Evolutionary conservation across 2,329 filamentous ascomycete genomes (phyloP).

Genomic region (Claviceps lovelessii): DNA sequence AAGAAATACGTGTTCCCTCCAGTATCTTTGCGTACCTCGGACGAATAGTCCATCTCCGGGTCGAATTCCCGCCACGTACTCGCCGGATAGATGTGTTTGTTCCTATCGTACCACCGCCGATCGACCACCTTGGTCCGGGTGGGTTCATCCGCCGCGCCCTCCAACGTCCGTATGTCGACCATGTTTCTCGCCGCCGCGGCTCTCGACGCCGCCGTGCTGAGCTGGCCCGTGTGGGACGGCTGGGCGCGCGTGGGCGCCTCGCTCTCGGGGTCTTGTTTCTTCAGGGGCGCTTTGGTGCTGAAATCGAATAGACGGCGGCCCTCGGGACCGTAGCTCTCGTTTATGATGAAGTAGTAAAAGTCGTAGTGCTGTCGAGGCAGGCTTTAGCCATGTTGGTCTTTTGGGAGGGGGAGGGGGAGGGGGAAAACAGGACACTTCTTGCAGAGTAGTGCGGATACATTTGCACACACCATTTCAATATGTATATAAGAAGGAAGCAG

Average conservation of each 20-base stretch:
- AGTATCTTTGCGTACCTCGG: slow-evolving; percentile 63
- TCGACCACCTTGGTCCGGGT: slow-evolving; percentile 86
- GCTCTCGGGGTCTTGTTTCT: slow-evolving; percentile 1
- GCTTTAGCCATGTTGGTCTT: no score
- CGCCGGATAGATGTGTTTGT: slow-evolving; percentile 96
- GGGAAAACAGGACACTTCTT: not conserved
- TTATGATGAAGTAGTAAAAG: slow-evolving; percentile 92
- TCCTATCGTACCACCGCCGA: slow-evolving; percentile 88
- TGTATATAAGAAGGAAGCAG: no score
- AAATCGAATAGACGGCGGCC: slow-evolving; percentile 68
- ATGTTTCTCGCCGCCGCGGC: slow-evolving; percentile 24
- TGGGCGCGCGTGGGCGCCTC: not conserved
- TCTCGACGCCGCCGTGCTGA: slow-evolving; percentile 21
- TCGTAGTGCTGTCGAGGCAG: slow-evolving; percentile 63
- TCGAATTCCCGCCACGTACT: slow-evolving; percentile 95
- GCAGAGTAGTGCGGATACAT: not conserved
- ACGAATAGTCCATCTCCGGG: slow-evolving; percentile 70
- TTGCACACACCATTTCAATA: no score
- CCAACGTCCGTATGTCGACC: slow-evolving; percentile 42
- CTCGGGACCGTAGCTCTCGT: slow-evolving; percentile 62
- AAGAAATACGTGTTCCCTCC: slow-evolving; percentile 94
- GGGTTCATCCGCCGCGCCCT: slow-evolving; percentile 68
- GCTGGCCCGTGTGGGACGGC: slow-evolving; percentile 9
- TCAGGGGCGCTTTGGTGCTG: slow-evolving; percentile 31
- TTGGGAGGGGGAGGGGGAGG: no score